A percentile compares a stretch with the other conserved stretches of the same genome.
Evolutionary conservation across 352 stramenopile genomes (phyloP).

Genomic region (Lagenidium giganteum): DNA sequence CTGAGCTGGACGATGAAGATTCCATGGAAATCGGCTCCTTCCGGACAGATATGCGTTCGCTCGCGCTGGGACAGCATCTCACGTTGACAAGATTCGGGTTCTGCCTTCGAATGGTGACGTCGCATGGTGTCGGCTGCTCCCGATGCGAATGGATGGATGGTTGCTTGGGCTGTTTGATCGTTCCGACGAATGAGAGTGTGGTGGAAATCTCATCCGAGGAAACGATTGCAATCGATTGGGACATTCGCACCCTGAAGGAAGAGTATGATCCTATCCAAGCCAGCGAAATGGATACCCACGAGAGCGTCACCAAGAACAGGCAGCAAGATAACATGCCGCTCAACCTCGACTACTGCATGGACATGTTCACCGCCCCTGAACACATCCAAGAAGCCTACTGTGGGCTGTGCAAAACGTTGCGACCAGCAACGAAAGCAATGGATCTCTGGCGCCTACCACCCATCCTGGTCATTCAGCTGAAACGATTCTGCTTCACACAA

Average conservation of each 20-base stretch:
- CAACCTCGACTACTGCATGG: conserved; percentile 77
- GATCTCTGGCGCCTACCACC: conserved; percentile 96
- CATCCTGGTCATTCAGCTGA: conserved; percentile 99
- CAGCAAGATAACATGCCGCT: conserved; percentile 73
- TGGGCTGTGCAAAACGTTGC: conserved; percentile 84
- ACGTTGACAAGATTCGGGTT: conserved; percentile 74
- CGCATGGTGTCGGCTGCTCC: conserved; percentile 77
- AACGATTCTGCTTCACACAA: conserved; percentile 98
- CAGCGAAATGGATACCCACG: conserved; percentile 71
- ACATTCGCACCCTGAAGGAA: conserved; percentile 81
- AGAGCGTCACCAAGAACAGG: conserved; percentile 57
- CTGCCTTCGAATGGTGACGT: conserved; percentile 77
- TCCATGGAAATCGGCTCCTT: conserved; percentile 9
- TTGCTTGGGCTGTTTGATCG: conserved; percentile 80
- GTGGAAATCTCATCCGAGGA: conserved; percentile 63
- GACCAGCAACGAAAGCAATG: conserved; percentile 94
- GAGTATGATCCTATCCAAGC: conserved; percentile 84
- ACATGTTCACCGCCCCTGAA: conserved; percentile 85
- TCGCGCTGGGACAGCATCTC: conserved; percentile 68
- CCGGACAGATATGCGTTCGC: conserved; percentile 38
- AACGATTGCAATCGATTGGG: conserved; percentile 88
- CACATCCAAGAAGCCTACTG: conserved; percentile 78
- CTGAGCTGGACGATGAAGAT: conserved; percentile 8
- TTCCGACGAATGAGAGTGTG: conserved; percentile 35
- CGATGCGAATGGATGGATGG: conserved; percentile 86